These are phyloP conservation scores for Sinapis alba DNA, from an alignment of 441 rosid genomes.

Conservation along the genomic window DNA sequence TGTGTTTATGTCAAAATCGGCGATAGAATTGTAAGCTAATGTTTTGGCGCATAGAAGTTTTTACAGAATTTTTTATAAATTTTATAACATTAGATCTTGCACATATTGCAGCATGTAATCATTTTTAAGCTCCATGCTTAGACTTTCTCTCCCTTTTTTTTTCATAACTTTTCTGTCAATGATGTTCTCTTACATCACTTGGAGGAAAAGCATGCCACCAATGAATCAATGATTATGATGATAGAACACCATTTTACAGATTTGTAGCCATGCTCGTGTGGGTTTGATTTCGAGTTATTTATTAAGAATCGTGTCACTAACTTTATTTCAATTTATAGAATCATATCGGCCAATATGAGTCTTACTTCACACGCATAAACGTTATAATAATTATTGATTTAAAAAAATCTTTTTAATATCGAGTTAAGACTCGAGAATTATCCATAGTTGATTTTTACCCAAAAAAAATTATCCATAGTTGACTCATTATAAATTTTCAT, in stretches of 20 bases:
- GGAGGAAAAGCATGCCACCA: slow-evolving; percentile 20
- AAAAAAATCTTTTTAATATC: not conserved
- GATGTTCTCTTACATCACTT: slow-evolving; percentile 39
- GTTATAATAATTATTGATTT: not conserved
- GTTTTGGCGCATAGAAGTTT: not conserved
- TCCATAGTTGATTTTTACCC: not conserved
- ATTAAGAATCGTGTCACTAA: slow-evolving; percentile 28
- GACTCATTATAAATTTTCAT: not conserved
- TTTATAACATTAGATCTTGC: slow-evolving; percentile 1
- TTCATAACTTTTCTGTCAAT: slow-evolving; percentile 18
- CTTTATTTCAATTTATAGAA: slow-evolving; percentile 30
- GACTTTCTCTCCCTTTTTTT: not conserved
- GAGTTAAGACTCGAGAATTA: not conserved
- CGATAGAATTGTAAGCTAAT: not conserved
- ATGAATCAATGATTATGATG: slow-evolving; percentile 14
- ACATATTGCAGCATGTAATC: not conserved
- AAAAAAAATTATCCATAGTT: not conserved
- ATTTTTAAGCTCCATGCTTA: slow-evolving; percentile 25
- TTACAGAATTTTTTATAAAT: not conserved
- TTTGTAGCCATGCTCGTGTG: slow-evolving; percentile 25
- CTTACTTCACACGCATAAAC: slow-evolving; percentile 24
- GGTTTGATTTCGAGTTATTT: slow-evolving; percentile 42
- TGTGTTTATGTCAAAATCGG: not conserved
- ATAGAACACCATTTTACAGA: not conserved
- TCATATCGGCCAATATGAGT: slow-evolving; percentile 14